Base-by-base conservation (phyloP, 1,139 yeast species). In the Geotrichum histeridarum region DNA sequence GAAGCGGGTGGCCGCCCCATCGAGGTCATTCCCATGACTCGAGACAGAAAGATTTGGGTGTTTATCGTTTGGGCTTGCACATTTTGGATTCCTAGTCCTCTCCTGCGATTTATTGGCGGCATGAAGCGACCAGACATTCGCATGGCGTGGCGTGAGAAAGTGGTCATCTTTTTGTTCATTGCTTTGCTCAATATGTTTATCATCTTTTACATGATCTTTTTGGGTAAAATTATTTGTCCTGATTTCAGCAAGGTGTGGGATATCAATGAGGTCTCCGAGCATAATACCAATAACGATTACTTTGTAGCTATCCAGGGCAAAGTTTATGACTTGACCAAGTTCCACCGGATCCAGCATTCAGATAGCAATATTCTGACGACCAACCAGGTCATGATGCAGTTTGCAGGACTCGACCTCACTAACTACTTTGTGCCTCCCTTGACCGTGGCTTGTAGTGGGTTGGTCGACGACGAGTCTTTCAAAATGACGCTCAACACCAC, bases 141-240 rank as follows among this genome's bases (percentile, higher is more conserved):
- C 11, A 61, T 68, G n/a, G 77, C 77, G 0, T 73, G 77, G 77
- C 62, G 76, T 42, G 77, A 73, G 53, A 73, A 73, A 61, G 57
- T 73, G 4, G 64, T 69, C 42, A 67, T 72, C 49, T 60, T 73
- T 32, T 65, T 72, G 48, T 61, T 73, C 46, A 67, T 73, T 52
- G 75, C 73, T 1, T 67, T 73, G 57, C 74, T 76, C 4, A 66
- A 68, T 48, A 62, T 63, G 2, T 70, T 62, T 9, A 68, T 73
- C 54, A 68, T 72, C 36, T 73, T 73, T 57, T 73, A 73, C 60
- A 72, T 73, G 76, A 71, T 73, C 43, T 64, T 71, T 54, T 60
- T 73, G 37, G 73, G 75, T 8, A 62, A 61, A 27, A 57, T 73
- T 41, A 66, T 73, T 36, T 73, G 77, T 57, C 77, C 77, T 1